These are phyloP conservation scores for Spathaspora hagerdaliae DNA, from an alignment of 805 yeast species.

Conservation along the genomic window DNA sequence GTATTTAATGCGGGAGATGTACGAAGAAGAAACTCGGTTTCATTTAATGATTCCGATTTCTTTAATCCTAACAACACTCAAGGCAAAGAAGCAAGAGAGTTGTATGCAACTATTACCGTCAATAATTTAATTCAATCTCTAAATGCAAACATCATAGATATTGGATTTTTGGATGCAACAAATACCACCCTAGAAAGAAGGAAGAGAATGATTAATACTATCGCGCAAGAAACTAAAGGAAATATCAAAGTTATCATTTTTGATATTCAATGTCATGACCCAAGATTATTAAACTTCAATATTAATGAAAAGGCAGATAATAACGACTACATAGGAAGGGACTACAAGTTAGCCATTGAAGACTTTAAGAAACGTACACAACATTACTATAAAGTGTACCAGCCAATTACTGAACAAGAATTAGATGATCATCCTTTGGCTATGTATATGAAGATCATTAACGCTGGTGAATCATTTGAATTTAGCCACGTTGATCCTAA, in stretches of 20 bases:
- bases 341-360: conserved; percentile 47
- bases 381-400: conserved; percentile 41
- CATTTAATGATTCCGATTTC: conserved; percentile 29
- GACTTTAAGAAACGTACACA: conserved; percentile 59
- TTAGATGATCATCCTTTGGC: conserved; percentile 15
- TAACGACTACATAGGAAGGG: conserved; percentile 53
- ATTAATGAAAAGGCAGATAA: conserved; percentile 62
- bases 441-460: conserved; percentile 21
- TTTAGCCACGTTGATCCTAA: conserved; percentile 8
- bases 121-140: conserved; percentile 29
- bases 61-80: conserved; percentile 33
- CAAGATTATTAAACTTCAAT: conserved; percentile 50
- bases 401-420: conserved; percentile 25
- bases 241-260: conserved; percentile 46
- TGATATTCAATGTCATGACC: conserved; percentile 57
- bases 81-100: conserved; percentile 30
- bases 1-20: conserved; percentile 53
- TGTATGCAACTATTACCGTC: conserved; percentile 31
- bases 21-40: conserved; percentile 30
- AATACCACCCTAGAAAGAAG: conserved; percentile 36
- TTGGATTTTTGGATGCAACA: conserved; percentile 43
- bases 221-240: conserved; percentile 12
- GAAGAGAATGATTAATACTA: conserved; percentile 20
- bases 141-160: conserved; percentile 18
- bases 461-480: conserved; percentile 24